Percentiles rank a stretch among this genome's conserved stretches.
These are phyloP conservation scores for Venturia oleaginea DNA, from an alignment of 2,329 filamentous ascomycete genomes.

Conservation along the genomic window DNA sequence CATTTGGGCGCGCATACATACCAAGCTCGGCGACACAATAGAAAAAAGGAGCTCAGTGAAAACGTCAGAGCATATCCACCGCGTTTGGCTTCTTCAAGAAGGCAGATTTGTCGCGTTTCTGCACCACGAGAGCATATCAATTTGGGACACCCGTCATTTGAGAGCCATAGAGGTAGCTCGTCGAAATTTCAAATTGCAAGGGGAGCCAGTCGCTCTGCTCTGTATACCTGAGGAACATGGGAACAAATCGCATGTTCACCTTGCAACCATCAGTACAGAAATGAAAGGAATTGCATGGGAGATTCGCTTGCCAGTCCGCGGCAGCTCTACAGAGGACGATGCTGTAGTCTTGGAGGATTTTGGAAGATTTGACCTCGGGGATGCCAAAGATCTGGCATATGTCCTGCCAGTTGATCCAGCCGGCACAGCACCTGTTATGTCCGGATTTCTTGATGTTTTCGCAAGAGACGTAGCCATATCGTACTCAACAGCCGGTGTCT, in stretches of 20 bases:
- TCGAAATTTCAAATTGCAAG: conserved; percentile 49
- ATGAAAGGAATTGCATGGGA: conserved; percentile 78
- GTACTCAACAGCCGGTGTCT: conserved; percentile 63
- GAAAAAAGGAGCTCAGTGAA: conserved; percentile 59
- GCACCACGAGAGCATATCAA: conserved; percentile 57
- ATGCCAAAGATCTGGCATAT: conserved; percentile 43
- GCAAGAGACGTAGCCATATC: conserved; percentile 79
- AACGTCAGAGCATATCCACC: conserved; percentile 63
- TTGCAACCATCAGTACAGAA: conserved; percentile 74
- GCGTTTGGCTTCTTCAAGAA: conserved; percentile 68
- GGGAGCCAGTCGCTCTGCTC: conserved; percentile 71
- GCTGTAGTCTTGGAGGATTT: conserved; percentile 50
- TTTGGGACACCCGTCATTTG: conserved; percentile 68
- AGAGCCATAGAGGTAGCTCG: conserved; percentile 51
- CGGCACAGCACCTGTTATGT: conserved; percentile 59
- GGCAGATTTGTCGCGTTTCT: conserved; percentile 76
- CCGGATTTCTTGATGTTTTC: conserved; percentile 77
- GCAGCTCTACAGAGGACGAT: conserved; percentile 20
- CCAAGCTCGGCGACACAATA: conserved; percentile 45
- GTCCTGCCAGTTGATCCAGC: conserved; percentile 81
- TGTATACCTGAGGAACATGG: conserved; percentile 58
- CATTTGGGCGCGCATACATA: conserved; percentile 65
- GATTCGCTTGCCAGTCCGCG: conserved; percentile 46
- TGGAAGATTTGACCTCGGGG: conserved; percentile 59
- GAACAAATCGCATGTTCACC: conserved; percentile 45